Percentiles rank a stretch among this genome's conserved stretches.
These are phyloP conservation scores for Perkinsus chesapeaki DNA, from an alignment of 169 alveolate species.

Conservation along the genomic window DNA sequence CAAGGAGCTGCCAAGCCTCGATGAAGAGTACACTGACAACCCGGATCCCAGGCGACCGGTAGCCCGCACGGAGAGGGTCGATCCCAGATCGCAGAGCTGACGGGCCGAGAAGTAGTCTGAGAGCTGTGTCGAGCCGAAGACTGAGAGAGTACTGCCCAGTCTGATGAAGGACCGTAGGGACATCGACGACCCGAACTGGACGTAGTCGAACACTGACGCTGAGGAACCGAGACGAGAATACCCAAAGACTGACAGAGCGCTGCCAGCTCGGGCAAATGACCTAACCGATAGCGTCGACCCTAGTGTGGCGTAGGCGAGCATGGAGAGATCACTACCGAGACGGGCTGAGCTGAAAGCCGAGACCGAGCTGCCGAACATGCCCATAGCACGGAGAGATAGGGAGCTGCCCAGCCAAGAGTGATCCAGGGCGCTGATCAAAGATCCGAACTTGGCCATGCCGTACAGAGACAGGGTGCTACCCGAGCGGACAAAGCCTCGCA, in stretches of 20 bases:
- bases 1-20: background rate
- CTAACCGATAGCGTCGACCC: background rate
- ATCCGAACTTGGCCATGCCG: background rate
- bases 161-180: background rate
- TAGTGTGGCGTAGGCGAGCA: background rate
- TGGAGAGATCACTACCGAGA: background rate
- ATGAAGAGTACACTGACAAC: background rate
- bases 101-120: background rate
- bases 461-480: background rate
- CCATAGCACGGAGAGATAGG: background rate
- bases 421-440: background rate
- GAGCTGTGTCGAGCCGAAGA: slow-evolving; percentile 16
- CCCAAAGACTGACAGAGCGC: slow-evolving; percentile 4
- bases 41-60: background rate
- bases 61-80: background rate
- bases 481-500: background rate
- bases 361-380: background rate
- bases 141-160: background rate
- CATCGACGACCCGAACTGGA: background rate
- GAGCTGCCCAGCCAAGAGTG: background rate
- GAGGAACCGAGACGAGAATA: background rate
- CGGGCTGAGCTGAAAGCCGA: background rate
- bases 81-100: background rate
- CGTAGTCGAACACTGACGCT: background rate
- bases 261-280: background rate